Evolutionary conservation across 805 yeast species (phyloP), one percentile per base, ranked within the genome.

Genomic region (Cyberlindnera americana): DNA sequence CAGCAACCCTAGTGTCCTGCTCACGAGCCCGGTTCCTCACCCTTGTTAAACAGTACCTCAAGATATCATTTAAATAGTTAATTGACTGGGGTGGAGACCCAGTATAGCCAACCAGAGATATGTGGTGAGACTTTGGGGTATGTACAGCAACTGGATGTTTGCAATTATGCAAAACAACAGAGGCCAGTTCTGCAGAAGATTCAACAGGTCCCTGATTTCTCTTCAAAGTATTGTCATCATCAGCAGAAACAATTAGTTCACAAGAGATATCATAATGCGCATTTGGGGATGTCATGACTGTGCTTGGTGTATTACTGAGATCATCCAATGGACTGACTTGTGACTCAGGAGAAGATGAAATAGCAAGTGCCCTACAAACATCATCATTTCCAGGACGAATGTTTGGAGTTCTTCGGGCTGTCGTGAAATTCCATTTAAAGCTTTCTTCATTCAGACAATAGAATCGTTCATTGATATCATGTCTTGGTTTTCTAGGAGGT

Each of bases 1-100:
- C 83, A 6, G 70, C 60, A 3, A 47, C 42, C 34, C 65, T 70
- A 0, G 87, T 77, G 18, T 61, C 67, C 10, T 60, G 62, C n/a
- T 72, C 65, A 27, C 66, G 66, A 3, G 86, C 82, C 33, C 90
- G 66, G 21, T 54, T 60, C 43, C 66, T 59, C 33, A 79, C 78
- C 45, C 72, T 62, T 38, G 62, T 62, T 31, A 77, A 61, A 44
- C 77, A 69, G 50, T 65, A 64, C 15, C 65, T 52, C 7, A 77
- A 56, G 2, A 75, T 65, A 33, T 70, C 68, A 12, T 67, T 68
- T 37, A 59, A 54, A 45, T 62, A 66, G 45, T 69, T 65, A 23
- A 69, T 48, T n/a, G n/a, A n/a, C n/a, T 13, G 16, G 4, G 12
- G 11, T n/a, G 26, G 18, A 7, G n/a, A n/a, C n/a, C n/a, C n/a